Evolutionary conservation across 73 alveolate species (phyloP), one percentile per base, ranked within the genome.

Genomic region (Paramecium sexaurelia): DNA sequence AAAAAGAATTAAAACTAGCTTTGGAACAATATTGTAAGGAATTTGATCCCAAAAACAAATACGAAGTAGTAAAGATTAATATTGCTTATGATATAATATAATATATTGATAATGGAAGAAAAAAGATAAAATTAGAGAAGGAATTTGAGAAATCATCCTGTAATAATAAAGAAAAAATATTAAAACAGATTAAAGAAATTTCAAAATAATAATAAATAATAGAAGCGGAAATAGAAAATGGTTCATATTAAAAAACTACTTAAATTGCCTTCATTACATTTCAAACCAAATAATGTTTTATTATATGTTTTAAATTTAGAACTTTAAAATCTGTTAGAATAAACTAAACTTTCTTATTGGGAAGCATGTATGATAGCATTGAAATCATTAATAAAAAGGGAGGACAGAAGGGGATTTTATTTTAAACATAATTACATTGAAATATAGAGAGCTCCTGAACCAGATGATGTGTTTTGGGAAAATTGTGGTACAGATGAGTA

Each of bases 401-500:
- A 39, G 35, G 57, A 73, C 26, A 39, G 32, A 13, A 39, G 57
- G 7, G 55, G 57, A 36, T 73, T 73, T 39, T 73, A 73, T n/a
- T 73, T 73, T 33, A 73, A 73, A 36, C 36, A 73, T 10, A 35
- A 73, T 36, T 73, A 27, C n/a, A 73, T 73, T 32, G 33, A 36
- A 32, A 39, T 73, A 0, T 73, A n/a, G 15, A 78, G 90, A 78
- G 90, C 90, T n/a, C 90, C 90, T 15, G 90, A 78, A 78, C 90
- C 90, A 78, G 90, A 40, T 15, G 90, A 78, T 78, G 90, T 78
- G 7, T 24, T 78, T 39, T 78, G 90, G 90, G 90, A 78, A 32
- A 78, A 78, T 43, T 43, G 43, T 39, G 90, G 90, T 36, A 24
- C 32, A 15, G 87, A 73, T 20, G 55, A 73, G 26, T 11, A 22